phyloP scores from a whole-genome alignment of 176 grass and related monocot species.

The Carex pumila region DNA sequence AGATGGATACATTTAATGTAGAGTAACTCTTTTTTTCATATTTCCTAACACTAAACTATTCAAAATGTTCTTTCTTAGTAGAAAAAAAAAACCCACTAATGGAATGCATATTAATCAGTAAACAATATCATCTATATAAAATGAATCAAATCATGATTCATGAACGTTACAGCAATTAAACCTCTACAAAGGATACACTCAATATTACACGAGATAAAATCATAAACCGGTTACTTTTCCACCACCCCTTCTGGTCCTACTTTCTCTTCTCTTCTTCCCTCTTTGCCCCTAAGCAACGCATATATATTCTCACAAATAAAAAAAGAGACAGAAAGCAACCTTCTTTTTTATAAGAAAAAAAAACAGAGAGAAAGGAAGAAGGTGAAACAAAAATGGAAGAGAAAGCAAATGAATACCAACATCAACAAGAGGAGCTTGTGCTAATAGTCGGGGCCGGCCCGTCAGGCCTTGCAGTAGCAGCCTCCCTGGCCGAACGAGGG shows the following conservation, averaged over 20 bases:
- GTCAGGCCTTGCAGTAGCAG: constrained; percentile 59
- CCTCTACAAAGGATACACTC: no score
- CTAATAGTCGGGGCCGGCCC: constrained; percentile 78
- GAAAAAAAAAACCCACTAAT: no score
- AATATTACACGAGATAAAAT: no score
- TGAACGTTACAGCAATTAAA: no score
- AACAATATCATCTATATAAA: no score
- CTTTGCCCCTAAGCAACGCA: background rate
- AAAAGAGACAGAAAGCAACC: background rate
- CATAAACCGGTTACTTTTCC: background rate
- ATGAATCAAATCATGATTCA: no score
- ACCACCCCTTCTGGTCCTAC: background rate
- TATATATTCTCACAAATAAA: background rate
- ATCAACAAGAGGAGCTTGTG: constrained; percentile 25
- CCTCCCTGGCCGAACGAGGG: constrained; percentile 42
- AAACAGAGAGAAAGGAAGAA: background rate
- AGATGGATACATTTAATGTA: no score
- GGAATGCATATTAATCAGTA: no score
- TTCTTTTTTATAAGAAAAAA: background rate
- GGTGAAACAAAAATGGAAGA: background rate
- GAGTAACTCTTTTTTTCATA: no score
- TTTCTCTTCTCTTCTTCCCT: background rate
- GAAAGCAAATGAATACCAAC: background rate
- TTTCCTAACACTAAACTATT: no score
- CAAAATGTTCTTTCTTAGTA: no score